phyloP scores from a whole-genome alignment of 192 early-diverging fungal species.

The Linnemannia elongata region DNA sequence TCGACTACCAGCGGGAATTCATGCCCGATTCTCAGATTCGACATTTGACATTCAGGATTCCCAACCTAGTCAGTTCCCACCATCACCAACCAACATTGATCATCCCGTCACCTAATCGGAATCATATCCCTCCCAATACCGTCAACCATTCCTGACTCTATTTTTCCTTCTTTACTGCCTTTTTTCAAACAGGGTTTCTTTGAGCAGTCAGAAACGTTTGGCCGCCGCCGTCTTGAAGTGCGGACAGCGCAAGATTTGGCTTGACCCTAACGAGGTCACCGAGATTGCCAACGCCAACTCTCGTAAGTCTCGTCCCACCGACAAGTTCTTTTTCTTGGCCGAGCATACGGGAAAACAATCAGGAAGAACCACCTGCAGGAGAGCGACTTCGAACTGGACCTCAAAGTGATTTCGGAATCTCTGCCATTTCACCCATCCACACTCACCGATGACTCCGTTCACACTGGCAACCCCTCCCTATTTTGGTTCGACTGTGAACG shows the following conservation, averaged over 20 bases:
- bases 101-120: background rate
- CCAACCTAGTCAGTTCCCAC: background rate
- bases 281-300: conserved; percentile 99
- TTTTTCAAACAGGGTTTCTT: conserved; percentile 72
- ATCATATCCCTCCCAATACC: background rate
- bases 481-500: background rate
- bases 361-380: conserved; percentile 7
- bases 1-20: background rate
- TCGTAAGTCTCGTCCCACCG: conserved; percentile 72
- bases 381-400: background rate
- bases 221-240: conserved; percentile 97
- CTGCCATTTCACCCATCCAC: background rate
- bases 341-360: background rate
- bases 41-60: conserved; percentile 32
- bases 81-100: conserved; percentile 9
- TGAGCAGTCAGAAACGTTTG: conserved; percentile 93
- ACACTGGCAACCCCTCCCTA: background rate
- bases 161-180: background rate
- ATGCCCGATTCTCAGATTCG: conserved; percentile 15
- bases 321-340: background rate
- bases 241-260: conserved; percentile 98
- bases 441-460: background rate
- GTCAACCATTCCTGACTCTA: background rate
- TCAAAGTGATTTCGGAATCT: conserved; percentile 1
- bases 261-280: conserved; percentile 96